Conservation (phyloP, 2,329 filamentous ascomycete genomes). For the Diplodia scrobiculata region DNA sequence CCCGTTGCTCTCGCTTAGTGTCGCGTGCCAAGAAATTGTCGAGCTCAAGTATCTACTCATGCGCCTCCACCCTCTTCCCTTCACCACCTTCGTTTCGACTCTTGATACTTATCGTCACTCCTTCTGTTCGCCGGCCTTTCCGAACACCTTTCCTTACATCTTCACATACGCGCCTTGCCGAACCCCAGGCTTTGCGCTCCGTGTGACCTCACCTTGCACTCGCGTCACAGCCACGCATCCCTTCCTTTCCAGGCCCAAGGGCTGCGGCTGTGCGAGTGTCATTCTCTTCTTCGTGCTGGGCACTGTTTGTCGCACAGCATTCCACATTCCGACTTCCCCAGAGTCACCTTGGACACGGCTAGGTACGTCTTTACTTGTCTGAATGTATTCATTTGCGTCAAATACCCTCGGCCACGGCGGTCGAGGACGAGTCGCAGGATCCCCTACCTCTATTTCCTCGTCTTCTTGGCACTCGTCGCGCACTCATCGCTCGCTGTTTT, state of each 20-base stretch:
- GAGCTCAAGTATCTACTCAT: not conserved
- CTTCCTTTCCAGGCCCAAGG: not conserved
- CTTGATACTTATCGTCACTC: not conserved
- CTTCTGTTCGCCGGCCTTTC: not conserved
- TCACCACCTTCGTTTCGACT: slow-evolving; percentile 6
- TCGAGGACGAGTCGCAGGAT: not conserved
- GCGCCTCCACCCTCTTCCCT: not conserved
- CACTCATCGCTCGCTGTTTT: slow-evolving; percentile 6
- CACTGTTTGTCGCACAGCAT: slow-evolving; percentile 24
- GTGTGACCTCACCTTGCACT: not conserved
- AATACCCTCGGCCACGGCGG: not conserved
- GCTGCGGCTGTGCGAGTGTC: slow-evolving; percentile 5
- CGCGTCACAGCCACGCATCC: slow-evolving; percentile 3
- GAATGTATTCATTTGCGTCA: not conserved
- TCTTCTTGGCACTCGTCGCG: slow-evolving; percentile 1
- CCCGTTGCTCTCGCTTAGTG: slow-evolving; percentile 6
- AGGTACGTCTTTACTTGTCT: not conserved
- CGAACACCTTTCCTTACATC: not conserved
- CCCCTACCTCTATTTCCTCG: not conserved
- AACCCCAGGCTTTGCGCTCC: not conserved
- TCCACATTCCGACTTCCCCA: slow-evolving; percentile 19
- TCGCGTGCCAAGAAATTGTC: slow-evolving; percentile 5
- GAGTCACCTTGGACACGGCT: slow-evolving; percentile 23
- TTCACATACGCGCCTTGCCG: slow-evolving; percentile 11
- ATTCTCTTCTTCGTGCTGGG: slow-evolving; percentile 10